Evolutionary conservation across 495 filamentous ascomycete genomes (phyloP), one percentile per base, ranked within the genome.

Genomic region (Oidiodendron maius): DNA sequence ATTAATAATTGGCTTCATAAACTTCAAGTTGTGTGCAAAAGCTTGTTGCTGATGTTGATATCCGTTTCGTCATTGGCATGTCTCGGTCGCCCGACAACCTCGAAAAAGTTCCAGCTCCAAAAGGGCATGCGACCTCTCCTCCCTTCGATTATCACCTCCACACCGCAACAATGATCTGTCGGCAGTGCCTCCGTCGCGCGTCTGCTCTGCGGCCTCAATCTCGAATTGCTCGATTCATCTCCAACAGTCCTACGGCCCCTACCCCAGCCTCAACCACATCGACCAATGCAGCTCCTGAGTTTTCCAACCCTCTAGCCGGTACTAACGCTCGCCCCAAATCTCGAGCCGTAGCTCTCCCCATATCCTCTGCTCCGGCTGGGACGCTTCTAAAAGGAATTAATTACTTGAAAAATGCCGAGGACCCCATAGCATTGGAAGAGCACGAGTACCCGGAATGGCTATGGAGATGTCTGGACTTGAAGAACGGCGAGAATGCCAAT

Each of bases 401-500:
- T 64, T 96, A 93, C 70, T 70, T 94, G 59, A 96, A 96, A 71
- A 69, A 68, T 46, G 66, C 62, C 51, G 75, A 75, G 32, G 82
- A 89, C 60, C 81, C 81, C 0, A 55, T 95, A 10, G 93, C 93
- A 23, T 69, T 81, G 57, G 76, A 84, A 44, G 93, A 98, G 62
- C 68, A 76, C 25, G 90, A 89, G 46, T 98, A 98, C 69, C 93
- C 93, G 13, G 76, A 71, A 11, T 98, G 93, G 93, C 68, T 98
- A 44, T 98, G 93, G 93, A 66, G 60, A 0, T 77, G 90, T 53
- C 68, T 96, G 20, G 77, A 79, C 15, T 69, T 75, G 61, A 61
- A 64, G 55, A 64, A 68, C 55, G 74, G 72, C 30, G 57, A 53
- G 1, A 61, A 55, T 1, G 63, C 51, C 4, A 66, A 52, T 9